Evolutionary conservation across 2,329 filamentous ascomycete species (phyloP).

Genomic region (Acarospora socialis): DNA sequence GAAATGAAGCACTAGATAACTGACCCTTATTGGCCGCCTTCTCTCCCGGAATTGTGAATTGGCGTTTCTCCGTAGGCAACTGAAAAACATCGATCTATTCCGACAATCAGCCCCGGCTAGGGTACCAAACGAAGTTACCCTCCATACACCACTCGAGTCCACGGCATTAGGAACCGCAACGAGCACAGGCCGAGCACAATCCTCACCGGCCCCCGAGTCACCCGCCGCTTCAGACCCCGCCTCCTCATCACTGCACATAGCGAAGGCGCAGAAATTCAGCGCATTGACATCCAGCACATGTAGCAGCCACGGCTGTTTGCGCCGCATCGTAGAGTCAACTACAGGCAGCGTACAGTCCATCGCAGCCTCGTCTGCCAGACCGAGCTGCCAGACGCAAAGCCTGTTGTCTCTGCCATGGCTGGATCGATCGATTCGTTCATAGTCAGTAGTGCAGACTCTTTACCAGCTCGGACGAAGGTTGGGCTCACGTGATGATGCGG

Average conservation of each 20-base stretch:
- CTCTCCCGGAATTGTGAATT: conserved; percentile 42
- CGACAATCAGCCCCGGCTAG: no score
- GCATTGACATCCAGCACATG: conserved; percentile 77
- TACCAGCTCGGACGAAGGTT: conserved; percentile 3
- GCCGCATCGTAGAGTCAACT: conserved; percentile 27
- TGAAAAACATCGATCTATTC: conserved; percentile 65
- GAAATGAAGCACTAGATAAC: no score
- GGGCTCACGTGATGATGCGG: conserved; percentile 66
- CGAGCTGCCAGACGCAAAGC: conserved; percentile 70
- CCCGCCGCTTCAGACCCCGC: conserved; percentile 21
- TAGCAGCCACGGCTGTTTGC: conserved; percentile 65
- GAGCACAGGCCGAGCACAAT: conserved; percentile 33
- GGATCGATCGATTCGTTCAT: conserved; percentile 8
- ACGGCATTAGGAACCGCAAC: conserved; percentile 71
- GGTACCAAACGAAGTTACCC: conserved; percentile 10
- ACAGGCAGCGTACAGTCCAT: conserved; percentile 59
- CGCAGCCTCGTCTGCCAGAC: conserved; percentile 42
- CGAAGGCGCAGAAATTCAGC: conserved; percentile 87
- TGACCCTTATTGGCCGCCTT: conserved; percentile 29
- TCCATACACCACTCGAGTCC: conserved; percentile 53
- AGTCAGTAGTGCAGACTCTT: conserved; percentile 1
- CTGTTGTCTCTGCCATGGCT: conserved; percentile 87
- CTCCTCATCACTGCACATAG: conserved; percentile 37
- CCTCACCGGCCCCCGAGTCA: conserved; percentile 5
- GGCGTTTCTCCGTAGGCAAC: conserved; percentile 59